A percentile compares a stretch with the other conserved stretches of the same genome.
phyloP scores from a whole-genome alignment of 352 stramenopile species.

The Phytophthora nicotianae region DNA sequence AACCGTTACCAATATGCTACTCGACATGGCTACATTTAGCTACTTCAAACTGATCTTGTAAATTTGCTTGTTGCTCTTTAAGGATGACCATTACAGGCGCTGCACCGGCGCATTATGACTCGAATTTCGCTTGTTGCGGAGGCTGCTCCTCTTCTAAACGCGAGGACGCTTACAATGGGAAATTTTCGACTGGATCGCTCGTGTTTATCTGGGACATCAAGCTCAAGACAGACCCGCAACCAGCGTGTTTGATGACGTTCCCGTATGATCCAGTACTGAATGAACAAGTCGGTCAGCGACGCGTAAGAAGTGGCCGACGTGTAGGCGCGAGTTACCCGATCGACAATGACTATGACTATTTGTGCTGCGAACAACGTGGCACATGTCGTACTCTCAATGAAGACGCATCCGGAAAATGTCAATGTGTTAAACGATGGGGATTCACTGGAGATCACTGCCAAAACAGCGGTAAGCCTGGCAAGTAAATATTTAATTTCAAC shows the following conservation, averaged over 20 bases:
- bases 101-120: slow-evolving; percentile 35
- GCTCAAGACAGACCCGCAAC: slow-evolving; percentile 57
- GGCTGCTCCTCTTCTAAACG: slow-evolving; percentile 68
- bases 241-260: slow-evolving; percentile 55
- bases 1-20: slow-evolving; percentile 8
- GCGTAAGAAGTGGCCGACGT: slow-evolving; percentile 64
- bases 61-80: neutral
- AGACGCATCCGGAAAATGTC: slow-evolving; percentile 66
- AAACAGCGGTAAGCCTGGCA: slow-evolving; percentile 48
- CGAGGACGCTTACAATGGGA: slow-evolving; percentile 50
- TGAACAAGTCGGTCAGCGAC: slow-evolving; percentile 60
- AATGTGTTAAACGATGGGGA: slow-evolving; percentile 68
- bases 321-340: slow-evolving; percentile 71
- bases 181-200: slow-evolving; percentile 51
- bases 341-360: slow-evolving; percentile 71
- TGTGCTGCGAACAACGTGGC: slow-evolving; percentile 73
- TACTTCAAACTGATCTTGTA: slow-evolving; percentile 11
- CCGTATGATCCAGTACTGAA: slow-evolving; percentile 64
- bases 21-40: slow-evolving; percentile 29
- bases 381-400: slow-evolving; percentile 50
- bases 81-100: slow-evolving; percentile 33
- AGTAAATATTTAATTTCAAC: neutral
- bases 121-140: slow-evolving; percentile 72
- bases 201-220: slow-evolving; percentile 76
- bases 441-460: slow-evolving; percentile 74